A percentile compares a stretch with the other conserved stretches of the same genome.
Evolutionary conservation across 1,139 yeast genomes (phyloP).

Genomic region (Casaregolazyma suthepensis): DNA sequence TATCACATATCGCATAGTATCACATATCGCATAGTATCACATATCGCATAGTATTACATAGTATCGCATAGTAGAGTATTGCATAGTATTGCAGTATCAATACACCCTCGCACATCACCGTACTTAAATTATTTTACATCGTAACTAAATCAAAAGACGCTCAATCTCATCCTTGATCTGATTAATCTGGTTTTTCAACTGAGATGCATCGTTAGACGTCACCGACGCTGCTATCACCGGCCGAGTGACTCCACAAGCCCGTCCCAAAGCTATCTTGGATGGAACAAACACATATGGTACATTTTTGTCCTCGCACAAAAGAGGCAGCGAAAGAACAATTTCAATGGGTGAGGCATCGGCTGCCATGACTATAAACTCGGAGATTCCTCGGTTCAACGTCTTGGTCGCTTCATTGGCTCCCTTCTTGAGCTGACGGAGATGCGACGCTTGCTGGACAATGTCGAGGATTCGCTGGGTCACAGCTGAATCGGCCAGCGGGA

Average conservation of each 20-base stretch:
- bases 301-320: conserved; percentile 97
- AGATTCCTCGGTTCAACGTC: conserved; percentile 98
- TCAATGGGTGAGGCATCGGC: conserved; percentile 99
- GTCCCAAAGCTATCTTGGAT: conserved; percentile 96
- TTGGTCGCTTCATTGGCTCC: conserved; percentile 99
- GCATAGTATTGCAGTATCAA: no score
- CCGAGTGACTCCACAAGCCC: conserved; percentile 99
- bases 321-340: conserved; percentile 94
- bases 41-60: background rate
- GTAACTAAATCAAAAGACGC: conserved; percentile 76
- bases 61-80: background rate
- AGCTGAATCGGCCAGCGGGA: conserved; percentile 96
- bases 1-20: no score
- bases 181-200: conserved; percentile 94
- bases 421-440: conserved; percentile 96
- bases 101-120: no score
- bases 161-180: conserved; percentile 98
- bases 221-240: conserved; percentile 99
- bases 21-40: background rate
- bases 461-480: conserved; percentile 96
- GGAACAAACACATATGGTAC: conserved; percentile 99
- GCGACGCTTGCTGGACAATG: conserved; percentile 96
- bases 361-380: conserved; percentile 99
- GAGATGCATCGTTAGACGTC: conserved; percentile 97
- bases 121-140: no score